Evolutionary conservation across 2,329 filamentous ascomycete genomes (phyloP), one percentile per base, ranked within the genome.

Genomic region (Fulvia fulva): DNA sequence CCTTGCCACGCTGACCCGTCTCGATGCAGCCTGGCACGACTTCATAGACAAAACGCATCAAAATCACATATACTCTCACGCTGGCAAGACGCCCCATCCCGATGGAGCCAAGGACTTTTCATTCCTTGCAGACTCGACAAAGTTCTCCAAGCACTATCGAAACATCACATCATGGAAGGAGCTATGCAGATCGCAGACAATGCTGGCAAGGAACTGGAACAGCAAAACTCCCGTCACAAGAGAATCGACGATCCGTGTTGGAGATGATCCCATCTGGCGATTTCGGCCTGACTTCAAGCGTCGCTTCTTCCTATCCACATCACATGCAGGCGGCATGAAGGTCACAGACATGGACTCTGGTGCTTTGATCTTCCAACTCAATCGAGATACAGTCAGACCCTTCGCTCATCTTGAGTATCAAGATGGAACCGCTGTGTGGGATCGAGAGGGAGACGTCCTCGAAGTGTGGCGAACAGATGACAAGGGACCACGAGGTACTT

Each of bases 371-470:
- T 80, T 76, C 75, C 65, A 68, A 11, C 52, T 71, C 23, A 51
- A 60, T 7, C 44, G 19, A 23, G 55, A 59, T 12, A 51, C 51
- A 56, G 77, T 79, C 30, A 70, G 76, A 12, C 71, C 74, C 4
- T 78, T 75, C 56, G 78, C 77, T 1, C 78, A 79, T 65, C 65
- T 80, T 11, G 77, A 80, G 54, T 80, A 80, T 55, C 71, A 78
- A 56, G 73, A 78, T 65, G 77, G 77, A 11, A 76, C 73, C 51
- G 76, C 73, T 1, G 76, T 77, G 2, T 80, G 75, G 65, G 77
- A 80, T 62, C 69, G 76, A 0, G 72, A 75, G 44, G 76, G 76
- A 2, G 73, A 79, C 64, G 71, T 74, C 1, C 61, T 80, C 1
- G 77, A 80, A 60, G 75, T 80, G 2, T 80, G 78, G 77, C 70